Evolutionary conservation across 768 basidiomycete species (phyloP), one percentile per base, ranked within the genome.

Genomic region (Mycena pura): DNA sequence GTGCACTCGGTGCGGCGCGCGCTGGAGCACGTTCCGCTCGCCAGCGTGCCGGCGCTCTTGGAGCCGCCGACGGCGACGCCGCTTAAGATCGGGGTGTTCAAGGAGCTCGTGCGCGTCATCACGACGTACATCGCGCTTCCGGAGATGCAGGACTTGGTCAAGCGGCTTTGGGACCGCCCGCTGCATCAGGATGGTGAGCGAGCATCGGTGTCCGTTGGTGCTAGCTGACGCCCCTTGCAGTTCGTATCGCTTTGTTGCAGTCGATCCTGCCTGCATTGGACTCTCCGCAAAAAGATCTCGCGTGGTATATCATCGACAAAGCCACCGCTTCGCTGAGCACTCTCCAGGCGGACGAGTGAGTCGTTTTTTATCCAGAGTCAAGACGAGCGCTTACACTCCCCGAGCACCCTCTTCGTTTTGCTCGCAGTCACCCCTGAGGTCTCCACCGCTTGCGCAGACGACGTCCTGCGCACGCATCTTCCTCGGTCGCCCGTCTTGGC

Each of bases 101-200:
- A 67, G 43, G 65, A 67, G 59, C 62, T 67, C 54, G 65, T 64
- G 15, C 62, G 65, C 10, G 56, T 64, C n/a, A 51, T 64, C 10
- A 46, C 51, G 31, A 47, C 52, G 39, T 63, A 67, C 51, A 41
- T 60, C 36, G 28, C 41, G 22, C 58, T 53, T 36, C 51, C 57
- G 28, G 58, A 67, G 28, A 59, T 57, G 47, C 65, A 61, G 27
- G 54, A 29, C 44, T 28, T 67, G 28, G 47, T 64, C 34, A 55
- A 53, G 38, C 48, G 39, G 25, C 55, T 67, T 40, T 67, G 65
- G 65, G 53, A 57, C 44, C 51, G 65, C 24, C 53, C 43, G 47
- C 45, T 67, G 58, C 62, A 67, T 60, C 65, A 64, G 47, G 65
- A 67, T 52, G 65, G 65, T 67, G 62, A 63, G 65, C 44, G 31